phyloP scores from a whole-genome alignment of 1,284 basidiomycete species.

The Malassezia furfur region DNA sequence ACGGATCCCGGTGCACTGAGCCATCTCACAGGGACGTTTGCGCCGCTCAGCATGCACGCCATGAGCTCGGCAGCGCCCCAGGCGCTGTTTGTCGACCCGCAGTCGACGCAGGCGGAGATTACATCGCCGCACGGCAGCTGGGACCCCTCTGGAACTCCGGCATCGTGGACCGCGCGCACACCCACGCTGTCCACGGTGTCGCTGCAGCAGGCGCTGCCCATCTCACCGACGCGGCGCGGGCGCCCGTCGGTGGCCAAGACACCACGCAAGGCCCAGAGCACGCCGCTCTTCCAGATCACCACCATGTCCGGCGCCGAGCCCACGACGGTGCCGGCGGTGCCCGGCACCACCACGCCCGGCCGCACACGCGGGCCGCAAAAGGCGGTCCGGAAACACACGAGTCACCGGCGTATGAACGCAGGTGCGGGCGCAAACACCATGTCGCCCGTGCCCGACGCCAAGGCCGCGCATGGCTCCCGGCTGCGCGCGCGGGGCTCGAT shows the following conservation, averaged over 20 bases:
- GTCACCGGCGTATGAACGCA: slow-evolving; percentile 10
- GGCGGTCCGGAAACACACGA: slow-evolving; percentile 6
- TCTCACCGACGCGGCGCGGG: slow-evolving; percentile 1
- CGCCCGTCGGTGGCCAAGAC: neutral
- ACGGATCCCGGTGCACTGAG: neutral
- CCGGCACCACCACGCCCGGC: neutral
- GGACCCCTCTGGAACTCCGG: neutral
- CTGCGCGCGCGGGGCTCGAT: slow-evolving; percentile 15
- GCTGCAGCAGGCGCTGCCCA: neutral
- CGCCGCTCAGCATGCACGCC: neutral
- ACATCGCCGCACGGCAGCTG: neutral
- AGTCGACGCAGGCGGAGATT: neutral
- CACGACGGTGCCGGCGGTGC: neutral
- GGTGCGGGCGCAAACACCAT: no score
- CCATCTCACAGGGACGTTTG: neutral
- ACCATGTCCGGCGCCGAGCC: neutral
- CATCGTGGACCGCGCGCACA: neutral
- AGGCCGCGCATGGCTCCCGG: neutral
- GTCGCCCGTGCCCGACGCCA: neutral
- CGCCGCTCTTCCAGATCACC: slow-evolving; percentile 8
- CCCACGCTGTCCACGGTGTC: neutral
- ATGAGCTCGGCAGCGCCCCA: neutral
- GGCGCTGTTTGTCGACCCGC: neutral
- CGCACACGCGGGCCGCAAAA: slow-evolving; percentile 1
- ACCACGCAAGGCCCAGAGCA: slow-evolving; percentile 19